Evolutionary conservation across 1,284 basidiomycete species (phyloP), one percentile per base, ranked within the genome.

Genomic region (Melampsora americana): DNA sequence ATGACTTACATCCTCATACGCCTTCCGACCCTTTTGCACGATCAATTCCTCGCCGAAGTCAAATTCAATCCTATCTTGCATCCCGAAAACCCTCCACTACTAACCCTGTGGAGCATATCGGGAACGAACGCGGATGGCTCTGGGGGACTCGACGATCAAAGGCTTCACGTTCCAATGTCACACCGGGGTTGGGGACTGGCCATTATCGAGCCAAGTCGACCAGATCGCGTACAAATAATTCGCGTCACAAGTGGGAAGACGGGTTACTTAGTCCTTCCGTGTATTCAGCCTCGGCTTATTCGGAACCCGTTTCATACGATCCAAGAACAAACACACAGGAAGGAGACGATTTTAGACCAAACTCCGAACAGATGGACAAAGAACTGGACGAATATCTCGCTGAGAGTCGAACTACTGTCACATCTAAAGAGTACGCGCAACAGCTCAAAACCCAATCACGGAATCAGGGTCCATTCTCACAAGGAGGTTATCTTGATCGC

Each of bases 81-180:
- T 61, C 59, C 48, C 44, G 65, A 20, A 30, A 28, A 46, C 50
- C 14, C 0, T 66, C 30, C 9, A 18, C 23, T 3, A 35, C 32
- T 1, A 46, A 48, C 14, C 50, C 50, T 9, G 59, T 74, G 26
- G 72, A 74, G 56, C 46, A 73, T 14, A 35, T 74, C 28, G 72
- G 66, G 42, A 53, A 74, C 16, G 72, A 74, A 67, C 32, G 64
- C 16, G 65, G 72, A 11, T 74, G 64, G 65, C n/a, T 44, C 32
- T 75, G 72, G 72, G 72, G 53, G 12, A 50, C 72, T 20, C 56
- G 32, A 26, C 39, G 42, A 18, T 42, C 50, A 14, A 66, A 73
- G 53, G 28, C n/a, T 30, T 48, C 72, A n/a, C 72, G 42, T 18
- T 32, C 56, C 16, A 23, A n/a, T 23, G 20, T 23, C 23, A 68